Evolutionary conservation across 495 filamentous ascomycete species (phyloP).

Genomic region (Penicillium crystallinum): DNA sequence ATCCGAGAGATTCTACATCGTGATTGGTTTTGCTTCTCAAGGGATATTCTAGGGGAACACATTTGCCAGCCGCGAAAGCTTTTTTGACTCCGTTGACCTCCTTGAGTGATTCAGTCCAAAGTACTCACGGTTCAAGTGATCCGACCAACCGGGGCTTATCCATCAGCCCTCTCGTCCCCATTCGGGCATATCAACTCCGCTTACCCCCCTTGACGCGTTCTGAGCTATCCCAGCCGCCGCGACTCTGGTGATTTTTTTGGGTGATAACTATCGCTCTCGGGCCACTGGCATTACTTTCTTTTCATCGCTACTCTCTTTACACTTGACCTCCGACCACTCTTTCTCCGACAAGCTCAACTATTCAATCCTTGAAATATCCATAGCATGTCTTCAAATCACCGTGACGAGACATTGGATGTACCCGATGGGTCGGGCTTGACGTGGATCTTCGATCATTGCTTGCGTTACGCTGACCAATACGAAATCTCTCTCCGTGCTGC

Average conservation of each 20-base stretch:
- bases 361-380: conserved; percentile 1
- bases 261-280: conserved; percentile 1
- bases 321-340: background rate
- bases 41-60: background rate
- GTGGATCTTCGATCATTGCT: conserved; percentile 65
- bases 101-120: conserved; percentile 9
- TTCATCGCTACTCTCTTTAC: background rate
- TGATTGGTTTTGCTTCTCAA: conserved; percentile 4
- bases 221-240: conserved; percentile 7
- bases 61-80: conserved; percentile 3
- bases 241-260: background rate
- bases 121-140: background rate
- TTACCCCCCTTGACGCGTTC: background rate
- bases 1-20: background rate
- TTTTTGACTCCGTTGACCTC: conserved; percentile 1
- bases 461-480: conserved; percentile 60
- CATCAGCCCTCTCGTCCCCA: background rate
- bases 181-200: conserved; percentile 1
- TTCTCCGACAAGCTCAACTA: background rate
- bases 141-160: background rate
- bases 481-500: conserved; percentile 71
- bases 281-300: background rate
- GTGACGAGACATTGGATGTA: conserved; percentile 10
- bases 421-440: conserved; percentile 44
- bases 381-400: conserved; percentile 19